Percentiles rank a stretch among this genome's conserved stretches.
phyloP scores from a whole-genome alignment of 75 land plant genomes.

The Sequoiadendron giganteum region DNA sequence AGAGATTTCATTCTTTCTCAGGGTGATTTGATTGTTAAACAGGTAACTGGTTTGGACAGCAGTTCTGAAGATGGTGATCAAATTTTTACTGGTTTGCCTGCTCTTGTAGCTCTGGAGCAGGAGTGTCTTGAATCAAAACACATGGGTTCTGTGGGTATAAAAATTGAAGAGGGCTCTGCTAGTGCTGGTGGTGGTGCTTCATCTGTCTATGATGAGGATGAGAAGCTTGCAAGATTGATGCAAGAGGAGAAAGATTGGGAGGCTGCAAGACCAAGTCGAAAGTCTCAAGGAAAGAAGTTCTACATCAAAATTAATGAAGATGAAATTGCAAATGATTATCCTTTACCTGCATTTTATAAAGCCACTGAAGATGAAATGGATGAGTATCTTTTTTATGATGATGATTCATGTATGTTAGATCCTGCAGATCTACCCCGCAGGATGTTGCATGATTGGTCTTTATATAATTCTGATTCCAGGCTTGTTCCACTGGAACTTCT shows the following conservation, averaged over 20 bases:
- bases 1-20: constrained; percentile 62
- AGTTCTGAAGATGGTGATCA: constrained; percentile 48
- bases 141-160: constrained; percentile 16
- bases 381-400: constrained; percentile 76
- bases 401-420: constrained; percentile 26
- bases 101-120: constrained; percentile 54
- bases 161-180: constrained; percentile 16
- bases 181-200: constrained; percentile 4
- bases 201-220: constrained; percentile 58
- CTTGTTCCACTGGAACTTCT: constrained; percentile 87
- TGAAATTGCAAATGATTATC: constrained; percentile 94
- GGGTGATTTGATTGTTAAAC: constrained; percentile 72
- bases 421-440: constrained; percentile 64
- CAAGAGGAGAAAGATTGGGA: constrained; percentile 84
- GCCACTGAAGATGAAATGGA: constrained; percentile 66
- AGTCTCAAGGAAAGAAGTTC: constrained; percentile 42
- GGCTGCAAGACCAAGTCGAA: constrained; percentile 30
- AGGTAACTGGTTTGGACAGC: constrained; percentile 72
- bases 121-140: constrained; percentile 30
- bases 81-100: constrained; percentile 60
- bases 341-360: constrained; percentile 85
- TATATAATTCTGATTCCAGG: constrained; percentile 91
- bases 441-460: constrained; percentile 86
- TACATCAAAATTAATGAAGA: constrained; percentile 95
- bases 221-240: constrained; percentile 70